Evolutionary conservation across 2,329 filamentous ascomycete genomes (phyloP).

Genomic region (Monosporascus ibericus): DNA sequence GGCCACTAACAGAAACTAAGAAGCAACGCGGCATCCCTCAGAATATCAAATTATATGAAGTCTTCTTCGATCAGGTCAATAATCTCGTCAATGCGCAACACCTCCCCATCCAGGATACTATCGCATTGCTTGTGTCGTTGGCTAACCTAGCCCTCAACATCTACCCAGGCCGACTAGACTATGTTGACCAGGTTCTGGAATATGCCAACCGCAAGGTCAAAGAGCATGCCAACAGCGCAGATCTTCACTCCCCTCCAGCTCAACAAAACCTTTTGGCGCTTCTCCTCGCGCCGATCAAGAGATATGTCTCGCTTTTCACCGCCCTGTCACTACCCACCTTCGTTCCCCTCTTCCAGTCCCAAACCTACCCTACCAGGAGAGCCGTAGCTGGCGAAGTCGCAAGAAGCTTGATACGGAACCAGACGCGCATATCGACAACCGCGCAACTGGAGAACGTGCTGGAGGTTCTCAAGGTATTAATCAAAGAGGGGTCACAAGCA

Average conservation of each 20-base stretch:
- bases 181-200: conserved; percentile 87
- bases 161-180: conserved; percentile 87
- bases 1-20: conserved; percentile 21
- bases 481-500: conserved; percentile 84
- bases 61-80: conserved; percentile 95
- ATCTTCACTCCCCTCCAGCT: conserved; percentile 79
- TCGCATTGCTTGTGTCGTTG: conserved; percentile 88
- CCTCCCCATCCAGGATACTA: conserved; percentile 88
- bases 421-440: conserved; percentile 70
- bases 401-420: conserved; percentile 73
- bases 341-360: conserved; percentile 80
- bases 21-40: conserved; percentile 55
- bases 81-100: conserved; percentile 88
- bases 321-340: conserved; percentile 88
- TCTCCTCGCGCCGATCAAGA: conserved; percentile 82
- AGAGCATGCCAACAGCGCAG: conserved; percentile 90
- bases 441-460: conserved; percentile 83
- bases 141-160: conserved; percentile 92
- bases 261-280: conserved; percentile 87
- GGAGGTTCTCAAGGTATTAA: conserved; percentile 81
- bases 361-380: conserved; percentile 86
- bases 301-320: conserved; percentile 94
- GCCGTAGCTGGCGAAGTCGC: conserved; percentile 88
- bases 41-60: conserved; percentile 87
- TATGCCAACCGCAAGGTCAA: conserved; percentile 83